Evolutionary conservation across 1,284 basidiomycete species (phyloP).

Genomic region (Rhodotorula glutinis): DNA sequence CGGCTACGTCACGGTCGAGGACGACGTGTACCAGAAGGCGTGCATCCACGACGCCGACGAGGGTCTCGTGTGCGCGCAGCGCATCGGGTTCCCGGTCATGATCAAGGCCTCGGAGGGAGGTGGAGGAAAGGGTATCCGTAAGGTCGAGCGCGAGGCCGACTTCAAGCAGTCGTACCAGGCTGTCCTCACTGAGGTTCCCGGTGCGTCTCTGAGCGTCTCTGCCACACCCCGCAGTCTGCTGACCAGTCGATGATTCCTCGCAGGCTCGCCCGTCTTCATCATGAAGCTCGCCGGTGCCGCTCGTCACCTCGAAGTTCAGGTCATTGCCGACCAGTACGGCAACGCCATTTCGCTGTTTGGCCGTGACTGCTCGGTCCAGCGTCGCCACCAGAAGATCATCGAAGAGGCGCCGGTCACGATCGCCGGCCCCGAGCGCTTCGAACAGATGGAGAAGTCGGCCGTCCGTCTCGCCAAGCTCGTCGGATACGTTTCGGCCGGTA

Average conservation of each 20-base stretch:
- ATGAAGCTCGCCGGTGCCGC: constrained; percentile 99
- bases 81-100: constrained; percentile 97
- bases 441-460: constrained; percentile 97
- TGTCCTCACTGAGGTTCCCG: constrained; percentile 93
- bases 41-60: constrained; percentile 89
- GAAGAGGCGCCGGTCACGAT: constrained; percentile 99
- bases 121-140: constrained; percentile 97
- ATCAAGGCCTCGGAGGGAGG: constrained; percentile 99
- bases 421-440: constrained; percentile 82
- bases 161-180: constrained; percentile 95
- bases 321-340: constrained; percentile 98
- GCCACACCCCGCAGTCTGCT: not conserved
- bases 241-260: constrained; percentile 5
- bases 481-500: constrained; percentile 98
- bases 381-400: constrained; percentile 99
- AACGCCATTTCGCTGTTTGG: constrained; percentile 99
- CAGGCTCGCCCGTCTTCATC: constrained; percentile 98
- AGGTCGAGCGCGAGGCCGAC: constrained; percentile 75
- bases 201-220: constrained; percentile 53
- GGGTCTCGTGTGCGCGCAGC: constrained; percentile 75
- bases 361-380: constrained; percentile 98
- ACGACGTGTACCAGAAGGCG: constrained; percentile 83
- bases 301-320: constrained; percentile 95
- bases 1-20: constrained; percentile 91
- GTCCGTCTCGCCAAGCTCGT: constrained; percentile 97